These are phyloP conservation scores for Trametes cingulata DNA, from an alignment of 768 basidiomycete species.

Conservation along the genomic window DNA sequence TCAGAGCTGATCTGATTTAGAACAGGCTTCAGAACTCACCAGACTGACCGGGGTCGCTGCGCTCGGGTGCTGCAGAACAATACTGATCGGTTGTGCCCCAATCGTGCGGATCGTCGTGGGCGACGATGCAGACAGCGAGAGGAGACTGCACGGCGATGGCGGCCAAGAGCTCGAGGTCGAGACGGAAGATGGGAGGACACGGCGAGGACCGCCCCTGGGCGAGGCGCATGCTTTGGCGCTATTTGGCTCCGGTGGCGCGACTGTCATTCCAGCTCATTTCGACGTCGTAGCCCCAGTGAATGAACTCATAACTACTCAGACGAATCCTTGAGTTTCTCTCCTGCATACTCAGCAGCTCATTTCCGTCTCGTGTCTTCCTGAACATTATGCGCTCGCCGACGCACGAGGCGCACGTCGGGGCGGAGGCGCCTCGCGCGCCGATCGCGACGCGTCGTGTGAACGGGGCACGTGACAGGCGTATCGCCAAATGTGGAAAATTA, in stretches of 20 bases:
- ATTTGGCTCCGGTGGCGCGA: slow-evolving; percentile 17
- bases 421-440: not conserved
- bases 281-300: not conserved
- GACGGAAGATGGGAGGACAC: not conserved
- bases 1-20: slow-evolving; percentile 15
- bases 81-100: too few species aligned
- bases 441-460: slow-evolving; percentile 14
- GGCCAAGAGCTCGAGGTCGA: not conserved
- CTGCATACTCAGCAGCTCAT: not conserved
- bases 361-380: too few species aligned
- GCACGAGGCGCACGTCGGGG: not conserved
- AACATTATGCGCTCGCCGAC: not conserved
- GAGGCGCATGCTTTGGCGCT: slow-evolving; percentile 4
- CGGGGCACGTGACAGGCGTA: not conserved
- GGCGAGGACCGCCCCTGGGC: not conserved
- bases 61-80: not conserved
- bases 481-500: slow-evolving; percentile 10
- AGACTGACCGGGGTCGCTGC: slow-evolving; percentile 6
- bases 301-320: not conserved
- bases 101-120: slow-evolving; percentile 4
- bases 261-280: not conserved
- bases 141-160: not conserved
- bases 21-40: slow-evolving; percentile 1
- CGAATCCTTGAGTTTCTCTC: too few species aligned
- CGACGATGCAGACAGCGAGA: not conserved